Evolutionary conservation across 495 filamentous ascomycete species (phyloP), one percentile per base, ranked within the genome.

Genomic region (Ramalina peruviana): DNA sequence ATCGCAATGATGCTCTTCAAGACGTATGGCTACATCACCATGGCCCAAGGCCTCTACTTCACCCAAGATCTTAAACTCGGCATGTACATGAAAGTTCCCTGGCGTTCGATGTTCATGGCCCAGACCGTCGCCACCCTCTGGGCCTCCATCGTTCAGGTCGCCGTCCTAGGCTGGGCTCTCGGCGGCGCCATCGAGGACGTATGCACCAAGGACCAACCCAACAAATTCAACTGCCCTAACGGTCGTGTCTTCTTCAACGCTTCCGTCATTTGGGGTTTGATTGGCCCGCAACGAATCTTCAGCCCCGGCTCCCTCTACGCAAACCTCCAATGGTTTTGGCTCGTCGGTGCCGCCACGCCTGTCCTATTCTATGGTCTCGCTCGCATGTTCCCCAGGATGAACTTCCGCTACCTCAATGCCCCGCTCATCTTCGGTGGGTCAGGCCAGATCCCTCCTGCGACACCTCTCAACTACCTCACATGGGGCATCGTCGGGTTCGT

Each of bases 61-160:
- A 60, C 58, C 36, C 62, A 66, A 51, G 74, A 79, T 47, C 54
- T 79, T 36, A 78, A 80, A 52, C 56, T 76, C 13, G 78, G 72
- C 6, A 79, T 82, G 61, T 84, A 84, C 58, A 76, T 82, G 71
- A 84, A 84, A 57, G 62, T 83, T 5, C 78, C 80, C 0, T 78
- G 75, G 7, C 67, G 75, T 3, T 67, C 77, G 3, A 75, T 77
- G 33, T 83, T 82, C 55, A 62, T 60, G 27, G 73, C 71, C 0
- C 79, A 83, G 54, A 73, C 76, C 30, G 54, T 78, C 19, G 67
- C 76, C 2, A 69, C 64, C 39, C 53, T 79, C 9, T 78, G 77
- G 72, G 71, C 75, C 1, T 72, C 71, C 1, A 65, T 82, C 37
- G 76, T 81, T 4, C 76, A 80, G 53, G 70, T 79, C 42, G 70